Base-by-base conservation (phyloP, 306 rosid species). In the Malus fusca region DNA sequence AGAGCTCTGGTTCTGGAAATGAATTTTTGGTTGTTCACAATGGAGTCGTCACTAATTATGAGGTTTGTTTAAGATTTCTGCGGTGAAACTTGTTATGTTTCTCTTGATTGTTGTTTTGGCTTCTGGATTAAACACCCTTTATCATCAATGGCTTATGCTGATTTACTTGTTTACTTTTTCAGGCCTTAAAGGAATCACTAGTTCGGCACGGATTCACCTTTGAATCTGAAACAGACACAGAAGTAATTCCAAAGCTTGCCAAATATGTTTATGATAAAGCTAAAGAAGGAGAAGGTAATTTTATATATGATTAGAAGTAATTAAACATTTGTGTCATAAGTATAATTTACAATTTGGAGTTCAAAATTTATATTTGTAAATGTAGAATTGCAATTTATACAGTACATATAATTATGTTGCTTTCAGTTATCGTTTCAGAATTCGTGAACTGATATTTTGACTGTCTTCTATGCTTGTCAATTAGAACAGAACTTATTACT, bases 211-310 rank as follows among this genome's bases (percentile, higher is more conserved):
- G 99, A 65, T 92, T 88, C 80, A 79, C 78, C 17, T 95, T 95
- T 85, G 91, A 89, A 78, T 95, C 99, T 30, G 99, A 95, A 62
- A 95, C 99, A 0, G 99, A 95, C 73, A 95, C 99, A 0, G 99
- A 95, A 87, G 96, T 95, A 75, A 95, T 95, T 83, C 99, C 99
- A 46, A 95, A 90, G 87, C 99, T 95, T 84, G 97, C 99, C 15
- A 92, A 95, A 80, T 90, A 77, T 84, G 92, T 95, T 77, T 90
- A 89, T 71, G 99, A 95, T 85, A 89, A 92, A 73, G 96, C 99
- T 58, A 92, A 82, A 59, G 97, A 95, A 83, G 77, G 77, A 62
- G 93, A 82, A 55, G 94, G 96, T 92, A 76, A 71, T 64, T 53
- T 78, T 79, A 11, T 72, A 62, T 75, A 7, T 40, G 5, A 72